Evolutionary conservation across 305 asterid genomes (phyloP).

Genomic region (Rubia occidens): DNA sequence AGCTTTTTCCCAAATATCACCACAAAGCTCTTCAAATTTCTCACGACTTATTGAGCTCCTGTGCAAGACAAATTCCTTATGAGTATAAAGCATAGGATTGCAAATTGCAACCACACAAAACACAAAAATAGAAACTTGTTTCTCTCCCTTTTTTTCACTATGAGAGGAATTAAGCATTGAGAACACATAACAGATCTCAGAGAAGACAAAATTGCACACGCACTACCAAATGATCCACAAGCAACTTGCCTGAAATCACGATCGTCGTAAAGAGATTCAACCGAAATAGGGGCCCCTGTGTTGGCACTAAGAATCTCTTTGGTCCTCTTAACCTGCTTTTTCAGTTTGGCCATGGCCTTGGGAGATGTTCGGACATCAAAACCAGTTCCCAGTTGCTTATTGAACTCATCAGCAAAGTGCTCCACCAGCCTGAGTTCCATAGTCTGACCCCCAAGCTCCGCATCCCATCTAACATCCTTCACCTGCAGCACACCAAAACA

Average conservation of each 20-base stretch:
- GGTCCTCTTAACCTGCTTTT: conserved; percentile 95
- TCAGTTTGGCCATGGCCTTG: conserved; percentile 89
- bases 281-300: conserved; percentile 83
- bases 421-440: conserved; percentile 88
- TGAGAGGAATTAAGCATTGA: background rate
- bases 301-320: conserved; percentile 98
- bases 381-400: conserved; percentile 76
- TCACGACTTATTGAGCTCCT: conserved; percentile 97
- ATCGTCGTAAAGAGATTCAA: conserved; percentile 82
- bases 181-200: background rate
- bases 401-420: conserved; percentile 83
- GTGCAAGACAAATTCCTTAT: conserved; percentile 13
- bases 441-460: conserved; percentile 88
- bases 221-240: background rate
- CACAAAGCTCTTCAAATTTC: conserved; percentile 93
- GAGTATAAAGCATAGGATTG: background rate
- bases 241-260: conserved; percentile 74
- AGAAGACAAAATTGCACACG: background rate
- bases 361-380: conserved; percentile 67
- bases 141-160: background rate
- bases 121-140: too few species aligned
- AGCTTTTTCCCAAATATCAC: conserved; percentile 83
- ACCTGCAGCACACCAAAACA: background rate
- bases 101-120: background rate
- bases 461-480: conserved; percentile 27